Percentiles rank a stretch among this genome's conserved stretches.
Conservation (phyloP, 2,329 filamentous ascomycete genomes). For the Hymenoscyphus salicellus region DNA sequence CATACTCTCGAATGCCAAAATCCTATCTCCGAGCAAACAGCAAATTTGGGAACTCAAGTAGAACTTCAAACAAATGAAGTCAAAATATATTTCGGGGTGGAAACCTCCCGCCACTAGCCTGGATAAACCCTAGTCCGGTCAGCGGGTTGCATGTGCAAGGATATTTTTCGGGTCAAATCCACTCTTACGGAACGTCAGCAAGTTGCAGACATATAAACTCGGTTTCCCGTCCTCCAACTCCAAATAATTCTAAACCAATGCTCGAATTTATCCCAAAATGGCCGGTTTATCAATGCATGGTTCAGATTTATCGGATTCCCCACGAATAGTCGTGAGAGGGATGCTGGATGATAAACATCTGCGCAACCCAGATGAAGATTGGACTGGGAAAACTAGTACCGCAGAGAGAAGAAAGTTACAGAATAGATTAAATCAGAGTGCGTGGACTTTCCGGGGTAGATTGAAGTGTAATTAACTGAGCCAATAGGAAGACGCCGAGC, state of each 20-base stretch:
- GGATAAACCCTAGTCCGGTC: background rate
- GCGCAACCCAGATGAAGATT: conserved; percentile 32
- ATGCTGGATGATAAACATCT: conserved; percentile 21
- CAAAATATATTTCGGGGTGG: background rate
- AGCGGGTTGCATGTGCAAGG: conserved; percentile 8
- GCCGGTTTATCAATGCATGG: background rate
- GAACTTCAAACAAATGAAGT: background rate
- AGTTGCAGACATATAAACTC: background rate
- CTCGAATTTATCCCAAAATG: background rate
- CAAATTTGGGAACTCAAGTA: background rate
- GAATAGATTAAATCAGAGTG: conserved; percentile 33
- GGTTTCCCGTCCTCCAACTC: background rate
- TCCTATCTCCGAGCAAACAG: background rate
- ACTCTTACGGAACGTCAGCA: background rate
- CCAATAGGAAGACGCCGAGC: conserved; percentile 2
- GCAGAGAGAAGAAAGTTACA: conserved; percentile 30
- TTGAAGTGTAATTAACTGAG: background rate
- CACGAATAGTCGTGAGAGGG: conserved; percentile 17
- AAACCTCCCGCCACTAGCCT: background rate
- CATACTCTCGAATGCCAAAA: background rate
- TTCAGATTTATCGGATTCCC: background rate
- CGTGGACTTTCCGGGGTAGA: conserved; percentile 12
- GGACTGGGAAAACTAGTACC: conserved; percentile 36
- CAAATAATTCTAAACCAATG: background rate
- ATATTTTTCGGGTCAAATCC: too few species aligned